Evolutionary conservation across 805 yeast genomes (phyloP).

Genomic region (Starmerella sp.): DNA sequence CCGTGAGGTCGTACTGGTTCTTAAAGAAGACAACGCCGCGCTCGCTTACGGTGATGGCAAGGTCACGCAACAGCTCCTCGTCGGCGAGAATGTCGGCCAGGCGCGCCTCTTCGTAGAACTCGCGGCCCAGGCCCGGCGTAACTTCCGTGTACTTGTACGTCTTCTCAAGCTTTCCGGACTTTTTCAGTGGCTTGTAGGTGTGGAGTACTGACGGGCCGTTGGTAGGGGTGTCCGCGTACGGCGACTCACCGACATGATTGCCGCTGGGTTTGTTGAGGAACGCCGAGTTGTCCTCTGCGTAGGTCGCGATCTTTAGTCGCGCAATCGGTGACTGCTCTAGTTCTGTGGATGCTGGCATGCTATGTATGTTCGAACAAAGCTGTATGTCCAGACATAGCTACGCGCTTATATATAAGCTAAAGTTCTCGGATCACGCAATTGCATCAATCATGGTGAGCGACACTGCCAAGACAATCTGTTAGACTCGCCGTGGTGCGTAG

Average conservation of each 20-base stretch:
- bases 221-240: slow-evolving; percentile 3
- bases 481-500: too few relatives aligned
- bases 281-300: not conserved
- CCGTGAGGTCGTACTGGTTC: slow-evolving; percentile 31
- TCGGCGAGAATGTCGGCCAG: slow-evolving; percentile 5
- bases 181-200: not conserved
- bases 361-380: too few relatives aligned
- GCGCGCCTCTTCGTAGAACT: slow-evolving; percentile 7
- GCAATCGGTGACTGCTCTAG: not conserved
- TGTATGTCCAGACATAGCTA: too few relatives aligned
- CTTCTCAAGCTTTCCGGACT: slow-evolving; percentile 6
- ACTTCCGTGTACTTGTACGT: slow-evolving; percentile 12
- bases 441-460: too few relatives aligned
- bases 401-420: too few relatives aligned
- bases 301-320: not conserved
- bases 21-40: slow-evolving; percentile 41
- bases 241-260: slow-evolving; percentile 6
- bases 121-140: slow-evolving; percentile 7
- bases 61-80: slow-evolving; percentile 28
- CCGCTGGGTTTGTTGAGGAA: not conserved
- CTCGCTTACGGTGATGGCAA: slow-evolving; percentile 37
- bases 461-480: too few relatives aligned
- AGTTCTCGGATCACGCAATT: too few relatives aligned
- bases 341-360: not conserved
- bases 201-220: not conserved